Evolutionary conservation across 1,284 basidiomycete species (phyloP).

Genomic region (Cutaneotrichosporon dermatis): DNA sequence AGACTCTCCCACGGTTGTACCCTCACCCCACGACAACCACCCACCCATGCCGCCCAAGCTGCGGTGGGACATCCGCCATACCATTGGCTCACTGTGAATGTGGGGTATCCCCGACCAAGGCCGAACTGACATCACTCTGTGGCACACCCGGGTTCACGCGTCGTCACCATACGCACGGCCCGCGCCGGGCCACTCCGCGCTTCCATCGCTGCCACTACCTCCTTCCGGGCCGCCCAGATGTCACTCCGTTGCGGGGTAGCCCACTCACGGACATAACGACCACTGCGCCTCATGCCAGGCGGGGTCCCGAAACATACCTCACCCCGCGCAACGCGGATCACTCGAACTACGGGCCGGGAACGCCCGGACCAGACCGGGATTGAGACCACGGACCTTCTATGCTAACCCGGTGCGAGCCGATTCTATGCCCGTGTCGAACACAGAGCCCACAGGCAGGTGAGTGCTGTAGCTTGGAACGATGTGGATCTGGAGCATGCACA

Average conservation of each 20-base stretch:
- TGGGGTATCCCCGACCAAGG: constrained; percentile 10
- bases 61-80: no score
- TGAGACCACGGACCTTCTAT: background rate
- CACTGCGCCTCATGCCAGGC: background rate
- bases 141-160: background rate
- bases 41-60: no score
- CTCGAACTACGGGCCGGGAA: background rate
- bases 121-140: constrained; percentile 3
- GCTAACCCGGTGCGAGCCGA: background rate
- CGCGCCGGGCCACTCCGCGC: background rate
- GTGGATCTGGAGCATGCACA: no score
- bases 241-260: constrained; percentile 1
- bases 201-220: background rate
- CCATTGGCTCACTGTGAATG: background rate
- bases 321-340: background rate
- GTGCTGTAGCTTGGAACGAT: no score
- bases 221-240: background rate
- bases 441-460: no score
- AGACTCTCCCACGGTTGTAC: no score
- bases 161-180: background rate
- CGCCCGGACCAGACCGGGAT: background rate
- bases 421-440: background rate
- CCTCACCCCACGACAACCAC: no score
- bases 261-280: background rate
- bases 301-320: background rate